A percentile compares a stretch with the other conserved stretches of the same genome.
Conservation (phyloP, 2,329 filamentous ascomycete species). For the Aspergillus sp. region DNA sequence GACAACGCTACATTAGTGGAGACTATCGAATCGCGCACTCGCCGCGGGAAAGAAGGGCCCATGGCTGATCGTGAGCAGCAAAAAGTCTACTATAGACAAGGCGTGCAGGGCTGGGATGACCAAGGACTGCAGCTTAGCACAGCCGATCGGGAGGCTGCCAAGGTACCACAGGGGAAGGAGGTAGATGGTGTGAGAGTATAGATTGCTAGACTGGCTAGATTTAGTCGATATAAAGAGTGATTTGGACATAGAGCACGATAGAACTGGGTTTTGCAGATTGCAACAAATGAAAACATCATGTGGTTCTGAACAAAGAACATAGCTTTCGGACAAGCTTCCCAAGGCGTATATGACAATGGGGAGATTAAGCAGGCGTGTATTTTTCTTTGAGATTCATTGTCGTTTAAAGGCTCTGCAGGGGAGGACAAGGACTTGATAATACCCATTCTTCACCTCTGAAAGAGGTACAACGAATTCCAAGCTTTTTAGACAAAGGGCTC, state of each 20-base stretch:
- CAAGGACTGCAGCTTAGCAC: slow-evolving; percentile 46
- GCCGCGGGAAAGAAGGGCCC: slow-evolving; percentile 44
- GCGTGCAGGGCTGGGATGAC: slow-evolving; percentile 49
- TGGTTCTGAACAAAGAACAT: background rate
- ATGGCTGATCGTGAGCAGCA: slow-evolving; percentile 43
- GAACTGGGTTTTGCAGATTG: background rate
- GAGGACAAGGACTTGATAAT: background rate
- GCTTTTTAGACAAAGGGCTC: background rate
- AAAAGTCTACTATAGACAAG: slow-evolving; percentile 43
- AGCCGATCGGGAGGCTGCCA: slow-evolving; percentile 39
- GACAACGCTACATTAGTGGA: slow-evolving; percentile 49
- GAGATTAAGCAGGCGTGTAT: background rate
- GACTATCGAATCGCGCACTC: slow-evolving; percentile 46
- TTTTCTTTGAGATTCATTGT: background rate
- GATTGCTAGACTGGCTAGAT: slow-evolving; percentile 2
- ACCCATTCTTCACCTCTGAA: background rate
- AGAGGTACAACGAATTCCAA: background rate
- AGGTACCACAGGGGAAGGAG: slow-evolving; percentile 39
- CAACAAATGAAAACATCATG: background rate
- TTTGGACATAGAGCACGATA: slow-evolving; percentile 3
- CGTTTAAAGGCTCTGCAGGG: background rate
- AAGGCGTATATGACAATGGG: background rate
- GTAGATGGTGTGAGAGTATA: slow-evolving; percentile 35
- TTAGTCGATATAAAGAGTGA: background rate
- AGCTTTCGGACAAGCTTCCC: background rate